Evolutionary conservation across 1,284 basidiomycete species (phyloP).

Genomic region (Fomitiporia mediterranea): DNA sequence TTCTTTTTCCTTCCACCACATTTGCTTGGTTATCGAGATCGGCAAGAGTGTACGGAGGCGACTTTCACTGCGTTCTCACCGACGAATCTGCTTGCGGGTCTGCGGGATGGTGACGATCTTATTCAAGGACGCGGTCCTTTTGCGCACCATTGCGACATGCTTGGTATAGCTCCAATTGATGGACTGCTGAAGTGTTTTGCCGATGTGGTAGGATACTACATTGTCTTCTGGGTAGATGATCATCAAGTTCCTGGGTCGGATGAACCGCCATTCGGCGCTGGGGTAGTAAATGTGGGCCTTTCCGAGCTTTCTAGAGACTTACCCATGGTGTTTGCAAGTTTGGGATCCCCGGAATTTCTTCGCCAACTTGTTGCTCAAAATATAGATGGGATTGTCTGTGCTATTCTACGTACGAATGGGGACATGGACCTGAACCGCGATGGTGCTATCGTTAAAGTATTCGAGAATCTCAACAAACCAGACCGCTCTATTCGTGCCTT

Average conservation of each 20-base stretch:
- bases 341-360: slow-evolving; percentile 34
- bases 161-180: slow-evolving; percentile 45
- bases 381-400: slow-evolving; percentile 50
- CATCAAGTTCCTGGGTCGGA: slow-evolving; percentile 6
- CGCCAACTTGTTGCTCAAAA: slow-evolving; percentile 38
- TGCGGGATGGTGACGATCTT: slow-evolving; percentile 26
- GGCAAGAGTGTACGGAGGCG: slow-evolving; percentile 53
- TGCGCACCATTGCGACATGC: slow-evolving; percentile 56
- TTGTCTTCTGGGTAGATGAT: slow-evolving; percentile 44
- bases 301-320: slow-evolving; percentile 29
- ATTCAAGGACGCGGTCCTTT: slow-evolving; percentile 48
- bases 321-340: slow-evolving; percentile 30
- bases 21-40: slow-evolving; percentile 67
- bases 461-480: slow-evolving; percentile 34
- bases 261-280: slow-evolving; percentile 19
- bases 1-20: slow-evolving; percentile 64
- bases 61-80: slow-evolving; percentile 62
- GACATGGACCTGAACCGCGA: slow-evolving; percentile 50
- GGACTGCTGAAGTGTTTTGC: slow-evolving; percentile 66
- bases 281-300: slow-evolving; percentile 17
- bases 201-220: slow-evolving; percentile 62
- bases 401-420: slow-evolving; percentile 54
- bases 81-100: slow-evolving; percentile 45
- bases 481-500: slow-evolving; percentile 39
- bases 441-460: slow-evolving; percentile 43